Conservation (phyloP, 495 filamentous ascomycete genomes). For the Trichoderma reesei region DNA sequence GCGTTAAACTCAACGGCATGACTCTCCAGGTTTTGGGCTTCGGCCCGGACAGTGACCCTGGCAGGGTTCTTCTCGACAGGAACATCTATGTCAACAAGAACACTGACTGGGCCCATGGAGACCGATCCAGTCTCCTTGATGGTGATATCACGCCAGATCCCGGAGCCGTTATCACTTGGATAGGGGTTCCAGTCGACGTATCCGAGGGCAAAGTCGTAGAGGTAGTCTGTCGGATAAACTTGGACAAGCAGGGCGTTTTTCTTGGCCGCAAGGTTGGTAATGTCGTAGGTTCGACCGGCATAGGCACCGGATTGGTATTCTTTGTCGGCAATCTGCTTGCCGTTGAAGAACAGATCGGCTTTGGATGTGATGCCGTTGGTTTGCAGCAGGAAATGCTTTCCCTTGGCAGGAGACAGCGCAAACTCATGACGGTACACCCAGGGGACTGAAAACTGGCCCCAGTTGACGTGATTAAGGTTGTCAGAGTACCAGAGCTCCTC, state of each 20-base stretch:
- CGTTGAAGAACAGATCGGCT: slow-evolving; percentile 54
- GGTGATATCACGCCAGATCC: slow-evolving; percentile 54
- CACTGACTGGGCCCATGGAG: slow-evolving; percentile 37
- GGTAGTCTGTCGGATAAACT: slow-evolving; percentile 49
- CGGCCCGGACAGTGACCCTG: slow-evolving; percentile 35
- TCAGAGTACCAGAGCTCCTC: slow-evolving; percentile 48
- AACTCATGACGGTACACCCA: slow-evolving; percentile 58
- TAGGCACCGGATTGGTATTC: slow-evolving; percentile 47
- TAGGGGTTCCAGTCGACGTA: slow-evolving; percentile 62
- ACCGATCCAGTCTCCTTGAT: slow-evolving; percentile 48
- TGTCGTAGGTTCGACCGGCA: slow-evolving; percentile 43
- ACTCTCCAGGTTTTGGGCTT: slow-evolving; percentile 40
- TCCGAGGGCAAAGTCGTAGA: slow-evolving; percentile 47
- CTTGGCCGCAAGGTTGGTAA: slow-evolving; percentile 32
- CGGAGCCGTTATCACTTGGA: slow-evolving; percentile 47
- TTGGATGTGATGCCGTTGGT: slow-evolving; percentile 53
- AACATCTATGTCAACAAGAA: slow-evolving; percentile 35
- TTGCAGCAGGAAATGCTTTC: slow-evolving; percentile 40
- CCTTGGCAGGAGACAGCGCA: slow-evolving; percentile 24
- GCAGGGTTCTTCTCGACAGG: slow-evolving; percentile 24
- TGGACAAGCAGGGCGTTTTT: slow-evolving; percentile 43
- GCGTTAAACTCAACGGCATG: slow-evolving; percentile 27
- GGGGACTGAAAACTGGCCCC: slow-evolving; percentile 39
- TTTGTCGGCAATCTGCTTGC: slow-evolving; percentile 38
- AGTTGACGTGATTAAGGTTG: slow-evolving; percentile 36